phyloP scores from a whole-genome alignment of 495 filamentous ascomycete genomes.

The Usnea hakonensis region DNA sequence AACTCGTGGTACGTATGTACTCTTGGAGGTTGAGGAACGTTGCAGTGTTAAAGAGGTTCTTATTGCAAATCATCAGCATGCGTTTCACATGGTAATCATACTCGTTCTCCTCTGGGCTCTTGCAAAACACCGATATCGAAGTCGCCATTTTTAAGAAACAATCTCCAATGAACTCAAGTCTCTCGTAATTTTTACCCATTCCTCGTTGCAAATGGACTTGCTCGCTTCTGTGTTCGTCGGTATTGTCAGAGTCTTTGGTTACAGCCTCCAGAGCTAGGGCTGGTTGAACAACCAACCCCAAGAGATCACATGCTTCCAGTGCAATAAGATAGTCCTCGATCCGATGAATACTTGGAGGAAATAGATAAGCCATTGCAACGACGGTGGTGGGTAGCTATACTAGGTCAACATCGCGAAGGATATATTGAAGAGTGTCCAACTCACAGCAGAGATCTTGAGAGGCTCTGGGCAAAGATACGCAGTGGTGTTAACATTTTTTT shows the following conservation, averaged over 20 bases:
- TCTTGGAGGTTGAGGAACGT: conserved; percentile 58
- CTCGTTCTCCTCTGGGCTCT: conserved; percentile 71
- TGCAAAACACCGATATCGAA: conserved; percentile 71
- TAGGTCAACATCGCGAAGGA: conserved; percentile 19
- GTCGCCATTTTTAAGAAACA: conserved; percentile 95
- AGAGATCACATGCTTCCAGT: conserved; percentile 56
- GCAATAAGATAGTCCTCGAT: conserved; percentile 77
- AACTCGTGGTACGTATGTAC: conserved; percentile 74
- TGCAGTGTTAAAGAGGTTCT: conserved; percentile 75
- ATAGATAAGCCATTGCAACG: conserved; percentile 59
- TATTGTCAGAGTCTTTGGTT: conserved; percentile 92
- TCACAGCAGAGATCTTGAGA: conserved; percentile 67
- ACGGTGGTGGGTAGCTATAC: conserved; percentile 56
- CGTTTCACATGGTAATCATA: conserved; percentile 83
- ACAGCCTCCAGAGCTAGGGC: conserved; percentile 78
- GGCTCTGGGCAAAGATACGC: conserved; percentile 52
- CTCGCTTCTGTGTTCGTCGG: conserved; percentile 62
- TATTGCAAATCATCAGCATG: conserved; percentile 89
- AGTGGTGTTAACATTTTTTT: conserved; percentile 34
- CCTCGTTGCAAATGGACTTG: conserved; percentile 72
- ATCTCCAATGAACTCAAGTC: conserved; percentile 90
- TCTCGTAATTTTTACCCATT: conserved; percentile 96
- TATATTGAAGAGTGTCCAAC: conserved; percentile 23
- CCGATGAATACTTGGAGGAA: conserved; percentile 78
- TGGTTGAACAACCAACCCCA: conserved; percentile 53